phyloP scores from a whole-genome alignment of 2,329 filamentous ascomycete species.

The Penicillium capsulatum region DNA sequence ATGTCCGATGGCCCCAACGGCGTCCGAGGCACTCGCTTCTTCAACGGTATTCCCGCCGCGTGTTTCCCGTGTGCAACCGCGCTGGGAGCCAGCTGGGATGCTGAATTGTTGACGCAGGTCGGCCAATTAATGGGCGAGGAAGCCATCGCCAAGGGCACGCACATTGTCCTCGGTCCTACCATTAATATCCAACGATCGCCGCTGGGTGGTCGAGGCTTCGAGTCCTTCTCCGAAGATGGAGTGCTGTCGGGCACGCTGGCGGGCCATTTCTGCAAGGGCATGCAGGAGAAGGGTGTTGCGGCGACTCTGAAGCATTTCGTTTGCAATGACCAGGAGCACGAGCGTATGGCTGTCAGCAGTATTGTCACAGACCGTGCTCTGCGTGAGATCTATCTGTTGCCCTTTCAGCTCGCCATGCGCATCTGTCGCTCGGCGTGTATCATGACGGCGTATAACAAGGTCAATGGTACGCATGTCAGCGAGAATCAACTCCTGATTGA shows the following conservation, averaged over 20 bases:
- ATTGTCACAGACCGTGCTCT: slow-evolving; percentile 51
- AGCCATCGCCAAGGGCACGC: slow-evolving; percentile 66
- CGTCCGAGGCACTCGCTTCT: slow-evolving; percentile 64
- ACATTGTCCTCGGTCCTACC: slow-evolving; percentile 71
- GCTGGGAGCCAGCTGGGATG: slow-evolving; percentile 75
- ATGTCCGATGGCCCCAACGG: slow-evolving; percentile 68
- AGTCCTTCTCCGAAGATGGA: slow-evolving; percentile 82
- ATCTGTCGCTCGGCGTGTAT: slow-evolving; percentile 53
- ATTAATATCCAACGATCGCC: slow-evolving; percentile 79
- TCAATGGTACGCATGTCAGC: slow-evolving; percentile 50
- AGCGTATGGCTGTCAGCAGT: slow-evolving; percentile 42
- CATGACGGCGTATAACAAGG: slow-evolving; percentile 58
- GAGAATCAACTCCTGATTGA: slow-evolving; percentile 41
- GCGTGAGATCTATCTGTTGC: slow-evolving; percentile 60
- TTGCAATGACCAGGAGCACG: slow-evolving; percentile 47
- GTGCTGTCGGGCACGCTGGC: slow-evolving; percentile 70
- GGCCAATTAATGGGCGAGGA: slow-evolving; percentile 69
- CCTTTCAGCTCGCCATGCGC: slow-evolving; percentile 59
- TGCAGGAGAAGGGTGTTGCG: slow-evolving; percentile 69
- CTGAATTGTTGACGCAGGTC: slow-evolving; percentile 63
- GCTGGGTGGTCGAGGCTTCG: slow-evolving; percentile 79
- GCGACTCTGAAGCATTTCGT: slow-evolving; percentile 69
- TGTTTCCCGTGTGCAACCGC: slow-evolving; percentile 76
- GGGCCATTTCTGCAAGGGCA: slow-evolving; percentile 65
- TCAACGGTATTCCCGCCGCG: slow-evolving; percentile 65